A percentile compares a stretch with the other conserved stretches of the same genome.
These are phyloP conservation scores for Jamesozyma hellenica DNA, from an alignment of 805 yeast genomes.

Conservation along the genomic window DNA sequence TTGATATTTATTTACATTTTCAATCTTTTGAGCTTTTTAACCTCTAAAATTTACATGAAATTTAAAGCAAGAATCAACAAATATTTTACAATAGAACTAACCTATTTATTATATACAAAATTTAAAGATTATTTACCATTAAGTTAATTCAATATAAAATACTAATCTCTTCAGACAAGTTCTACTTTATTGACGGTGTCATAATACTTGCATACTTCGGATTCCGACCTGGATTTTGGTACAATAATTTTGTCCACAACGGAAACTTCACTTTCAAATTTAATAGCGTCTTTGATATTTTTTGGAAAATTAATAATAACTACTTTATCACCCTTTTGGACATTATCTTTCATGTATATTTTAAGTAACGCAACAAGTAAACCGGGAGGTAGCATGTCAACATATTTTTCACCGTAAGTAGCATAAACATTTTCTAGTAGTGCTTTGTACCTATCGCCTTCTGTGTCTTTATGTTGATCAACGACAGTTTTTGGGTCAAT, in stretches of 20 bases:
- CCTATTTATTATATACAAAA: too few species aligned
- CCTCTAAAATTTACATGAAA: too few species aligned
- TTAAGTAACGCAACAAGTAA: conserved; percentile 28
- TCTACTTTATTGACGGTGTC: conserved; percentile 50
- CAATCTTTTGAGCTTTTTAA: too few species aligned
- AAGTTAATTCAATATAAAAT: neutral
- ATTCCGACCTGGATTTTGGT: conserved; percentile 20
- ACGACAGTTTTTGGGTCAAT: conserved; percentile 45
- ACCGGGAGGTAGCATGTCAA: conserved; percentile 29
- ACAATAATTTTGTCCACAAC: conserved; percentile 33
- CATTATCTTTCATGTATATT: conserved; percentile 20
- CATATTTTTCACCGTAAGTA: conserved; percentile 18
- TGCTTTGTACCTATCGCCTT: conserved; percentile 39
- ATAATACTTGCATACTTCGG: conserved; percentile 52
- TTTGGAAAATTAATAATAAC: conserved; percentile 51
- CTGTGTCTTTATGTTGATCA: conserved; percentile 35
- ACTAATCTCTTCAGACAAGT: conserved; percentile 1
- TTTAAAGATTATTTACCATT: too few species aligned
- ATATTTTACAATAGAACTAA: too few species aligned
- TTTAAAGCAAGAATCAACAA: too few species aligned
- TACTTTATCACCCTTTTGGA: conserved; percentile 34
- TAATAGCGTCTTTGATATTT: conserved; percentile 54
- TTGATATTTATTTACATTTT: too few species aligned
- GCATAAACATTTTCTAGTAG: conserved; percentile 38
- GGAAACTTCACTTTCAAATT: conserved; percentile 62